These are phyloP conservation scores for Avena eriantha DNA, from an alignment of 176 grass and related monocot species.

Conservation along the genomic window DNA sequence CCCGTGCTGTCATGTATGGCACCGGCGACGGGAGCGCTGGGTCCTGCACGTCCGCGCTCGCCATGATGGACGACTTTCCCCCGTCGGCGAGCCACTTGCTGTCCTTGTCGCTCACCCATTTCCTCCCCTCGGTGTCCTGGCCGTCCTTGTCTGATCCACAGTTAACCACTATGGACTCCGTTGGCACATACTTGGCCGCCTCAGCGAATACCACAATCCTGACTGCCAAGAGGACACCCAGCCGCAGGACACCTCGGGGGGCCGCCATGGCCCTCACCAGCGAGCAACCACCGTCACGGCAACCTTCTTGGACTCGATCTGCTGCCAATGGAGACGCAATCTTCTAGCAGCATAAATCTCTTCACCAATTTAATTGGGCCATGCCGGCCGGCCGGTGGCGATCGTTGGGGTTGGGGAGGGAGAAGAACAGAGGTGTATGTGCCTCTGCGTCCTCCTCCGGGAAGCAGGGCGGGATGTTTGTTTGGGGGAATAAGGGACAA, in stretches of 20 bases:
- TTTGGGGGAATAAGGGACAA: conserved; percentile 37
- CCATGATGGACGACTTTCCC: conserved; percentile 47
- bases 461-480: neutral
- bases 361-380: conserved; percentile 8
- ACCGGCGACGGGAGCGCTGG: conserved; percentile 60
- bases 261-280: conserved; percentile 15
- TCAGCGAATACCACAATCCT: neutral
- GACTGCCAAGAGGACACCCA: neutral
- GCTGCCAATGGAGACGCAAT: neutral
- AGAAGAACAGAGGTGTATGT: conserved; percentile 54
- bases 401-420: conserved; percentile 19
- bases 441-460: conserved; percentile 59
- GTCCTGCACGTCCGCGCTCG: conserved; percentile 48
- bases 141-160: conserved; percentile 64
- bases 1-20: conserved; percentile 76
- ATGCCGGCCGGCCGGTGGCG: conserved; percentile 1
- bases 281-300: neutral
- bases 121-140: conserved; percentile 54
- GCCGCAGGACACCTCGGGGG: neutral
- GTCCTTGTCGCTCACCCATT: conserved; percentile 62
- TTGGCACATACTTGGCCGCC: conserved; percentile 43
- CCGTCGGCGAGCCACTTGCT: conserved; percentile 53
- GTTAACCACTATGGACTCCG: conserved; percentile 62
- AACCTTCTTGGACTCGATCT: neutral
- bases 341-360: neutral